Conservation (phyloP, 371 early-diverging fungal genomes). For the Parasitella parasitica region DNA sequence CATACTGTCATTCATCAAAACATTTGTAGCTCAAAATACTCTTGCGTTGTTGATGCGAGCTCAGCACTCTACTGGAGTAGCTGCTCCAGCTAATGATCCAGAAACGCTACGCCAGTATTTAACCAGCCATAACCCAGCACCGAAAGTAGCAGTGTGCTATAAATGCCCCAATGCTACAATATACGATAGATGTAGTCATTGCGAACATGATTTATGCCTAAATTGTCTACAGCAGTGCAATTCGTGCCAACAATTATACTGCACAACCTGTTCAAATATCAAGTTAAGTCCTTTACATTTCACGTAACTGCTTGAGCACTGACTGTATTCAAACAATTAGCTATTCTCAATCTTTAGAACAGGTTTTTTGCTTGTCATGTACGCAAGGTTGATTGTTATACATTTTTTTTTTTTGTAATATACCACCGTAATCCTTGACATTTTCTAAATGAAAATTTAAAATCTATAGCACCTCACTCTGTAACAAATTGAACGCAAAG, state of each 20-base stretch:
- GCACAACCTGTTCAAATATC: slow-evolving; percentile 14
- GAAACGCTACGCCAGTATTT: slow-evolving; percentile 5
- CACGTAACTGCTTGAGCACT: neutral
- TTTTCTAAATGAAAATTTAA: no score
- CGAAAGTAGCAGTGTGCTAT: neutral
- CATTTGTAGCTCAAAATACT: slow-evolving; percentile 9
- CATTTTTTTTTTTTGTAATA: no score
- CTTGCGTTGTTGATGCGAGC: slow-evolving; percentile 22
- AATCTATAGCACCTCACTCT: no score
- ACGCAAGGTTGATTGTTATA: neutral
- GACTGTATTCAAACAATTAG: neutral
- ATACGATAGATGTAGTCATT: neutral
- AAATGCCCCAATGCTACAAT: neutral
- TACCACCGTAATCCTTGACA: no score
- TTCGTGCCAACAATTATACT: slow-evolving; percentile 11
- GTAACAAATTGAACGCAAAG: no score
- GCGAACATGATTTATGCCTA: neutral
- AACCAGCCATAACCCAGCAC: neutral
- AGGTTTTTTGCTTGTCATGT: slow-evolving; percentile 21
- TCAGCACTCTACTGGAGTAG: no score
- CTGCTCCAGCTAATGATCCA: neutral
- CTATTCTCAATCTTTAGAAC: slow-evolving; percentile 19
- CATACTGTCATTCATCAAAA: neutral
- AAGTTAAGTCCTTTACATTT: slow-evolving; percentile 9
- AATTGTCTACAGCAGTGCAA: slow-evolving; percentile 16